Evolutionary conservation across 305 asterid species (phyloP), one percentile per base, ranked within the genome.

Genomic region (Plantago coronopus): DNA sequence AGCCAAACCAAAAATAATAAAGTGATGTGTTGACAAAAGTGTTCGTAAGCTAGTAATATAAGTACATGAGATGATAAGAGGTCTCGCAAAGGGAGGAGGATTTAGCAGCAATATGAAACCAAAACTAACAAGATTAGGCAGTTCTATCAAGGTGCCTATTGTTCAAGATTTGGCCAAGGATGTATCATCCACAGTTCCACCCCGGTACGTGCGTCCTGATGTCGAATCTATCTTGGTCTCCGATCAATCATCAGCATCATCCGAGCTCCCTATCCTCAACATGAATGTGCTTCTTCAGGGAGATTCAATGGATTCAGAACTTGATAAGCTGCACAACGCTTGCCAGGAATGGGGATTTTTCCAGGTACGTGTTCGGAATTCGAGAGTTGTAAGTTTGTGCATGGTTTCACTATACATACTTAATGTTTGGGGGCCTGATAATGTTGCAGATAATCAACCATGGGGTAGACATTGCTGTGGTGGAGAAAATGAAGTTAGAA

Each of bases 271-370:
- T 0, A 19, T 75, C 21, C 21, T 79, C 53, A 66, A 79, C 42
- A 21, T 73, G 73, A 63, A 62, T 2, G 67, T 55, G 19, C 38
- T 79, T 16, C 4, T 72, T 22, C 25, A 23, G 8, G 31, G 23
- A 14, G 63, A 49, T 47, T 61, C 48, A n/a, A 40, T n/a, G 64
- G 77, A 55, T 44, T 15, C 62, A 4, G 76, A 82, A 72, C 81
- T 79, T 61, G 14, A 53, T 18, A 71, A 48, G 25, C 69, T 83
- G 20, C 78, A 80, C 48, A 1, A 15, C 8, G 79, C 84, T 0
- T 78, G 84, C 79, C 64, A 48, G 62, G 64, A 78, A 27, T 83
- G 84, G 86, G 89, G 84, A 4, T 80, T 38, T 14, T 57, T 57
- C 21, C 49, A 42, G 48, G 62, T 57, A 63, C 34, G 12, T 18